Conservation (phyloP, 768 basidiomycete species). For the Termitomyces sp. region DNA sequence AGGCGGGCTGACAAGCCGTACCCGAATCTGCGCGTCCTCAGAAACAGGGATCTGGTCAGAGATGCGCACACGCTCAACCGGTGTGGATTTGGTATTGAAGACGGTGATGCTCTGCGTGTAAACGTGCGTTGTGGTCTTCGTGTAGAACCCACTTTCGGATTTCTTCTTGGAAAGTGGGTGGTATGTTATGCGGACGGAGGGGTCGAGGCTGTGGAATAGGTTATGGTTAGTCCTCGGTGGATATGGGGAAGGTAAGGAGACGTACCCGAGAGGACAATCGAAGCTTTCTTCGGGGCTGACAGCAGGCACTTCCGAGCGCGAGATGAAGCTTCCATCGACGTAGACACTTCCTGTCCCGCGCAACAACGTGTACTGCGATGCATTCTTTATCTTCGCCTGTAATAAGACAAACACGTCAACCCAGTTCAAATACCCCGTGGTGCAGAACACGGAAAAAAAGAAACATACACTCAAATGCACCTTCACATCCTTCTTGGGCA, state of each 20-base stretch:
- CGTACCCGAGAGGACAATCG: conserved; percentile 23
- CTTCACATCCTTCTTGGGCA: conserved; percentile 21
- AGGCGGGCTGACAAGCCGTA: neutral
- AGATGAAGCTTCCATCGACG: conserved; percentile 24
- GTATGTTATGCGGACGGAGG: conserved; percentile 21
- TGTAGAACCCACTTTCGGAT: conserved; percentile 19
- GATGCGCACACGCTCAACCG: conserved; percentile 14
- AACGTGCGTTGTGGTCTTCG: conserved; percentile 15
- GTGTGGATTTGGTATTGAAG: conserved; percentile 16
- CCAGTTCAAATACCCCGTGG: neutral
- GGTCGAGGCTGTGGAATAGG: conserved; percentile 14
- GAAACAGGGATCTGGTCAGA: conserved; percentile 20
- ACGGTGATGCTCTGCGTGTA: conserved; percentile 19
- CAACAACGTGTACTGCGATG: conserved; percentile 20
- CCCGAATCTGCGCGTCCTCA: conserved; percentile 12
- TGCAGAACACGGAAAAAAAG: no score
- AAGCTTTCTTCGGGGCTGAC: conserved; percentile 26
- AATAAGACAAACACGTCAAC: neutral
- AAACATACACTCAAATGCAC: conserved; percentile 17
- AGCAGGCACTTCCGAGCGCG: conserved; percentile 16
- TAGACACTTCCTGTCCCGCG: conserved; percentile 20
- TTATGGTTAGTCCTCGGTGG: neutral
- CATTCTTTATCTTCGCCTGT: conserved; percentile 23
- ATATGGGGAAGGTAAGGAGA: neutral
- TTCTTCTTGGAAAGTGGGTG: conserved; percentile 18